Evolutionary conservation across 768 basidiomycete genomes (phyloP).

Genomic region (Xerocomellus dryophilus): DNA sequence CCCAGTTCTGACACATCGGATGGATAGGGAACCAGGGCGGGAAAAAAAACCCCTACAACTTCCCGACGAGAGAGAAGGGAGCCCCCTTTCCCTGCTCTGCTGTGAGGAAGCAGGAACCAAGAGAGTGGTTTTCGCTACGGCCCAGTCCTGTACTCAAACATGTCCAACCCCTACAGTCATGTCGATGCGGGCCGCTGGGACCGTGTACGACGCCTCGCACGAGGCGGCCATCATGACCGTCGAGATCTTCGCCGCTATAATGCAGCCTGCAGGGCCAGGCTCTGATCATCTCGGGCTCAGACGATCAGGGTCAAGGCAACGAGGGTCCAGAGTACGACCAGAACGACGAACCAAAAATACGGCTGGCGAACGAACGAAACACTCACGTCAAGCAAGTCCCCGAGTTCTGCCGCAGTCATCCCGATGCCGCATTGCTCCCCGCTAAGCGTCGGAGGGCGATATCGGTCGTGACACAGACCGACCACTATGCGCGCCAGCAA

Average conservation of each 20-base stretch:
- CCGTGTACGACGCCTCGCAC: constrained; percentile 1
- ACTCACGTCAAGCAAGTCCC: constrained; percentile 34
- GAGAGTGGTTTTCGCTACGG: neutral
- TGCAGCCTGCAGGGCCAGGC: constrained; percentile 2
- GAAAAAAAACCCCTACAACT: neutral
- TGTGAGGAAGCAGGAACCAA: constrained; percentile 5
- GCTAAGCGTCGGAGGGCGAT: constrained; percentile 5
- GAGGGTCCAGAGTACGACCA: constrained; percentile 2
- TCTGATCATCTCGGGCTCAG: constrained; percentile 7
- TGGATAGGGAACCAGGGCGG: constrained; percentile 10
- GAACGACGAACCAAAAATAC: neutral
- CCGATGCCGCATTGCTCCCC: constrained; percentile 11
- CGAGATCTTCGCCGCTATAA: constrained; percentile 18
- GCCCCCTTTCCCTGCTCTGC: constrained; percentile 1
- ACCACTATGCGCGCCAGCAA: constrained; percentile 24
- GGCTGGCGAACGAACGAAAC: neutral
- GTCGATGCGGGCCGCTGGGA: constrained; percentile 14
- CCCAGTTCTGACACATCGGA: neutral
- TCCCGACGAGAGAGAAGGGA: constrained; percentile 4
- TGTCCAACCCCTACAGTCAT: neutral
- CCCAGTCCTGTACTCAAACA: neutral
- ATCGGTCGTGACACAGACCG: constrained; percentile 24
- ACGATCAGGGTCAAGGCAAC: constrained; percentile 18
- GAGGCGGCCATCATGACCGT: constrained; percentile 1
- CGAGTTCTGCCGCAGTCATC: constrained; percentile 31